Base-by-base conservation (phyloP, 805 yeast species). In the Myxozyma melibiosi region DNA sequence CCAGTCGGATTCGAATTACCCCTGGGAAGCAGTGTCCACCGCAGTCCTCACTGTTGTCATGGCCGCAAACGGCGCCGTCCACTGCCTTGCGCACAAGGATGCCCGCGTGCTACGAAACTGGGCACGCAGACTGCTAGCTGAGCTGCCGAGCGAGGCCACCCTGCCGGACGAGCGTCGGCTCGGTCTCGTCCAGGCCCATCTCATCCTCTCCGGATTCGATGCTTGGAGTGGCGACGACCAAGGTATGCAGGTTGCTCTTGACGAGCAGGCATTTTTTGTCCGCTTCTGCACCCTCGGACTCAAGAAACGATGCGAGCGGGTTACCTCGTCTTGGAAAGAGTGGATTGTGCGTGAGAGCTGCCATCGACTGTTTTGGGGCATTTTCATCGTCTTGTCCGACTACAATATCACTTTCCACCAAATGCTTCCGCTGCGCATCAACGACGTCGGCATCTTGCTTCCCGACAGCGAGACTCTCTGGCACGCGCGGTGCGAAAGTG, bases 401-500 rank as follows among this genome's bases (percentile, higher is more conserved):
- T 46, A 46, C 30, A 46, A 46, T 42, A 45, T 53, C 28, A 45
- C 52, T n/a, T 53, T 46, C 30, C 51, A 53, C 31, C 57, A 53
- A 25, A 45, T 14, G 22, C 41, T 53, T 27, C 47, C 57, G 14
- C 13, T 53, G 46, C 40, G 44, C 5, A 25, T 45, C 34, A 24
- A 60, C 27, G 67, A 65, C 33, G 40, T 53, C 14, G 62, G 66
- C 30, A 48, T 64, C 4, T 51, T 47, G 28, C 53, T 65, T n/a
- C 67, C 67, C 11, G 65, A 67, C 38, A 55, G 59, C 33, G 67
- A 65, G 25, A 63, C 55, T 9, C 48, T 57, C 20, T 65, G 67
- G 67, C 61, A 59, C 28, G 63, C 63, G 14, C 47, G 48, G 11
- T 53, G 56, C 11, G 61, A 61, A 18, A n/a, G 24, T 5, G 62